Conservation (phyloP, 2,329 filamentous ascomycete species). For the Arthrobotrys conoides region DNA sequence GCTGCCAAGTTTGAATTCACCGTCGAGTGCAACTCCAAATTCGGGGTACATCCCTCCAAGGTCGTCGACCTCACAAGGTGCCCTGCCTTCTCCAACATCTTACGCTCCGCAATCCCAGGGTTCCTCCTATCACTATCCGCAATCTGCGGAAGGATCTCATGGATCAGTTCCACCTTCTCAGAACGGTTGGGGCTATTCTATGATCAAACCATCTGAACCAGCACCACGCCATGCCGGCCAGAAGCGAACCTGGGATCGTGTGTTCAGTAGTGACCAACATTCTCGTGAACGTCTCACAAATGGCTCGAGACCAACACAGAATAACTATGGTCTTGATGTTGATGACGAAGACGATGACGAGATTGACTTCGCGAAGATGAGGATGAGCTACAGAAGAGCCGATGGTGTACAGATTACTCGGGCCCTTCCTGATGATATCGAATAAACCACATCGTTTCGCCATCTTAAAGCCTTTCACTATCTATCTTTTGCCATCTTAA, state of each 20-base stretch:
- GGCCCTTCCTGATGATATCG: conserved; percentile 62
- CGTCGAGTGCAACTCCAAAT: conserved; percentile 55
- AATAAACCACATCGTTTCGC: conserved; percentile 38
- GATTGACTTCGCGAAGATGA: conserved; percentile 63
- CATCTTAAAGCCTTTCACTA: background rate
- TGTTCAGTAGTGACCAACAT: conserved; percentile 63
- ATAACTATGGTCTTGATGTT: conserved; percentile 59
- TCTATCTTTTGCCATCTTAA: conserved; percentile 45
- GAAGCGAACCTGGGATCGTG: conserved; percentile 64
- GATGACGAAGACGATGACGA: conserved; percentile 63
- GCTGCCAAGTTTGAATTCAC: conserved; percentile 55
- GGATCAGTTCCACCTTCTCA: conserved; percentile 61
- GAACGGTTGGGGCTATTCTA: conserved; percentile 61
- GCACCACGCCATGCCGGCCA: conserved; percentile 61
- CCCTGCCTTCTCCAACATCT: conserved; percentile 62
- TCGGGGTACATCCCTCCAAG: conserved; percentile 53
- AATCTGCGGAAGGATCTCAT: conserved; percentile 41
- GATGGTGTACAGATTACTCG: conserved; percentile 64
- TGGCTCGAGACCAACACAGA: conserved; percentile 62
- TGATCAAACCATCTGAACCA: conserved; percentile 61
- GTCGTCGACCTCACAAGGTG: conserved; percentile 61
- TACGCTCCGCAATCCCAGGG: conserved; percentile 58
- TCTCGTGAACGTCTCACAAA: conserved; percentile 63
- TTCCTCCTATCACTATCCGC: conserved; percentile 45
- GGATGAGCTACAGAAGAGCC: conserved; percentile 64